Base-by-base conservation (phyloP, 768 basidiomycete genomes). In the Suillus cothurnatus region DNA sequence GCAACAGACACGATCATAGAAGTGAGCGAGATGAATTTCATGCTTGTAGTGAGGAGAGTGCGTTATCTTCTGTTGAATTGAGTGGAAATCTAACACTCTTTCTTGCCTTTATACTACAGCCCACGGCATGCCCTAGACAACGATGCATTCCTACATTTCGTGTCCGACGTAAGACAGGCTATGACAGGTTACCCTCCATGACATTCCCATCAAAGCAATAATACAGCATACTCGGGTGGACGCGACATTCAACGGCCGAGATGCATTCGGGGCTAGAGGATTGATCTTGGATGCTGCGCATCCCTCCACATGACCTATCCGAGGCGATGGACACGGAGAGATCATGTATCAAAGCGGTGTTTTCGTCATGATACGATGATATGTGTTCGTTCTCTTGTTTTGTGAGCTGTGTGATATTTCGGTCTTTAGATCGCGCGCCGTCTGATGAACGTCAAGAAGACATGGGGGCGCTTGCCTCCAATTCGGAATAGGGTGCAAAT, bases 1-100 rank as follows among this genome's bases (percentile, higher is more conserved):
- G 58, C 58, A 19, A 23, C 58, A 39, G 58, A 41, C 39, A 59
- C 39, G 26, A 59, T 41, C 58, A 41, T 59, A 41, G 58, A 41
- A 28, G 58, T 41, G 58, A 59, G 26, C 12, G 39, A 41, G 26
- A 17, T 58, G 36, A 41, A 59, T 41, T 41, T 59, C 58, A 59
- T 59, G 26, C 12, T 59, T 59, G 38, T 12, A 14, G 12, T 12
- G 21, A 34, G 19, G 52, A 53, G 32, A 55, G 12, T 32, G 32
- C 53, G 32, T 59, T 57, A 36, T 57, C 55, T 57, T 57, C 6
- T 52, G 28, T 31, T 52, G 52, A 53, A 34, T 55, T 55, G 32
- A 32, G 53, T 55, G 12, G 21, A 55, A 55, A 55, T 21, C 21
- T 55, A 52, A 21, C 53, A 21, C 3, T n/a, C 1, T 32, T 12